These are phyloP conservation scores for Xylariales sp. DNA, from an alignment of 2,329 filamentous ascomycete species.

Conservation along the genomic window DNA sequence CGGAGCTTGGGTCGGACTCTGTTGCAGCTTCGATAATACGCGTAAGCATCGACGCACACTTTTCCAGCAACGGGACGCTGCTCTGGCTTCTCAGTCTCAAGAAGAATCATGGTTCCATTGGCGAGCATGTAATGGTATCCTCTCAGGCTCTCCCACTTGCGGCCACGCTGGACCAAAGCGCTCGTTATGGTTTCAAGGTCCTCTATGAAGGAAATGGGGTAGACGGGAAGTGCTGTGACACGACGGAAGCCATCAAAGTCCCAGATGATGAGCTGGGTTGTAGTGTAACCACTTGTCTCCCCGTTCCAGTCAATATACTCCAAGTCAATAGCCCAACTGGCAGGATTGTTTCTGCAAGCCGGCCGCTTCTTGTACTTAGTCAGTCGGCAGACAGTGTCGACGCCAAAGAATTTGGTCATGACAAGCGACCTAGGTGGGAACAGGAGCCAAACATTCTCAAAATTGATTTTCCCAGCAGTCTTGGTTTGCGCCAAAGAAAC, in stretches of 20 bases:
- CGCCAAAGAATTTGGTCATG: conserved; percentile 23
- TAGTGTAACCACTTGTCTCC: conserved; percentile 21
- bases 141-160: conserved; percentile 25
- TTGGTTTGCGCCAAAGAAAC: conserved; percentile 18
- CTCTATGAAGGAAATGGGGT: conserved; percentile 21
- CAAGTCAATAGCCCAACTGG: conserved; percentile 20
- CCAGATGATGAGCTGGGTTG: conserved; percentile 16
- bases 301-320: conserved; percentile 34
- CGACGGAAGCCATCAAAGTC: conserved; percentile 20
- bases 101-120: conserved; percentile 22
- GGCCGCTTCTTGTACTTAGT: conserved; percentile 18
- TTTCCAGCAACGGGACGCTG: conserved; percentile 23
- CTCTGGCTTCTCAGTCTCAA: conserved; percentile 18
- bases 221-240: conserved; percentile 22
- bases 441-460: conserved; percentile 28
- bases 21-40: conserved; percentile 27
- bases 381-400: conserved; percentile 31
- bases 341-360: conserved; percentile 4
- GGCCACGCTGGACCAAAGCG: conserved; percentile 22
- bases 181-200: conserved; percentile 18
- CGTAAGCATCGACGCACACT: conserved; percentile 29
- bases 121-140: conserved; percentile 27
- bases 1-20: conserved; percentile 23
- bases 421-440: conserved; percentile 28
- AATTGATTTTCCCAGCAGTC: conserved; percentile 24